Conservation (phyloP, 1,139 yeast genomes). For the Lodderomyces elongisporus region DNA sequence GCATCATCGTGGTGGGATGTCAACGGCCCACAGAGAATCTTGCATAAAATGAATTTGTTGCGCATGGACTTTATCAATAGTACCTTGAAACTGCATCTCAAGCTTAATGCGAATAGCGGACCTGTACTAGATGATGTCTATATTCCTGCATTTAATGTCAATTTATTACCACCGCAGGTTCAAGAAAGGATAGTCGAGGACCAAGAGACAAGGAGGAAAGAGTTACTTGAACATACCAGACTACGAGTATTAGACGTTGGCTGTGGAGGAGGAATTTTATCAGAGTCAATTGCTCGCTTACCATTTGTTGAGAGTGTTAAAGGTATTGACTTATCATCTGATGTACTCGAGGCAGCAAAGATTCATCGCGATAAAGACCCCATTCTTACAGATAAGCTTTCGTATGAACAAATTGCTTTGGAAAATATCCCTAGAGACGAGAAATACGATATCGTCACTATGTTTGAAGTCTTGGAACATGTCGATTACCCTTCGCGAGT, state of each 20-base stretch:
- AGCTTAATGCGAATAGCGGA: slow-evolving; percentile 34
- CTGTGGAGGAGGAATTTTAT: slow-evolving; percentile 93
- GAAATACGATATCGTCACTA: slow-evolving; percentile 70
- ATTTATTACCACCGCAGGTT: slow-evolving; percentile 57
- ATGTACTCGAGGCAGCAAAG: slow-evolving; percentile 76
- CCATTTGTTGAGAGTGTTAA: slow-evolving; percentile 57
- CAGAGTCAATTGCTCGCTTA: slow-evolving; percentile 82
- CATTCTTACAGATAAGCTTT: slow-evolving; percentile 42
- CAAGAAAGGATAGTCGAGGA: slow-evolving; percentile 44
- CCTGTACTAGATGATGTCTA: slow-evolving; percentile 48
- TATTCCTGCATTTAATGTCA: slow-evolving; percentile 73
- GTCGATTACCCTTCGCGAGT: slow-evolving; percentile 80
- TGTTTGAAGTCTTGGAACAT: slow-evolving; percentile 94
- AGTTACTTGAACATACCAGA: slow-evolving; percentile 28
- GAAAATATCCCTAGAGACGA: slow-evolving; percentile 49
- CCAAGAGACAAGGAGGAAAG: slow-evolving; percentile 41
- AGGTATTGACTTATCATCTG: slow-evolving; percentile 83
- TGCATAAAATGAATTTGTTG: slow-evolving; percentile 89
- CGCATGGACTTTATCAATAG: slow-evolving; percentile 81
- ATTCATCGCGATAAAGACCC: slow-evolving; percentile 69
- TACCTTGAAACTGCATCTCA: slow-evolving; percentile 46
- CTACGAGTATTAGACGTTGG: slow-evolving; percentile 78
- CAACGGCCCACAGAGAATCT: slow-evolving; percentile 83
- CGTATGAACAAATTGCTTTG: slow-evolving; percentile 56
- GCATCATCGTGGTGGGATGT: slow-evolving; percentile 98